Evolutionary conservation across 192 early-diverging fungal genomes (phyloP).

Genomic region (Nowakowskiella sp.): DNA sequence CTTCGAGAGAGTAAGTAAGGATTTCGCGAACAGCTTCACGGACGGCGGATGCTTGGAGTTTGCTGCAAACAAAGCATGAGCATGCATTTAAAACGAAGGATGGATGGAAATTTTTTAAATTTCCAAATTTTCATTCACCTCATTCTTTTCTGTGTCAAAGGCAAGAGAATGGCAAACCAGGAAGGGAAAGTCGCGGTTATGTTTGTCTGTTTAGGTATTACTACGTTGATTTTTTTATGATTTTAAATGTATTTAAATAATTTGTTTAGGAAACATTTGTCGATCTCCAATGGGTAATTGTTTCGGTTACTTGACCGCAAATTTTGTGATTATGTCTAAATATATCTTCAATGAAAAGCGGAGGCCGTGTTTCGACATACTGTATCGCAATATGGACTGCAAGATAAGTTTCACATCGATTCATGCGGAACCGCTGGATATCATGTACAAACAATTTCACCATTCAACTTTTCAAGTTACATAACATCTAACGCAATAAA

Average conservation of each 20-base stretch:
- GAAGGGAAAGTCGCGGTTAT: too few species aligned
- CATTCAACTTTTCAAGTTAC: not conserved
- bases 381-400: slow-evolving; percentile 50
- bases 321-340: too few species aligned
- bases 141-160: not conserved
- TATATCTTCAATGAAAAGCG: slow-evolving; percentile 29
- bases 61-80: slow-evolving; percentile 35
- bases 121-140: not conserved
- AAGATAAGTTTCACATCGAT: slow-evolving; percentile 63
- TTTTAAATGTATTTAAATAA: too few species aligned
- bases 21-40: slow-evolving; percentile 67
- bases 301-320: too few species aligned
- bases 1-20: slow-evolving; percentile 62
- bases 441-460: slow-evolving; percentile 46
- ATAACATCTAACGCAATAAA: not conserved
- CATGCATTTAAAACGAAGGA: too few species aligned
- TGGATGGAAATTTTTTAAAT: not conserved
- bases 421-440: slow-evolving; percentile 78
- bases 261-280: slow-evolving; percentile 79
- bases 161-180: too few species aligned
- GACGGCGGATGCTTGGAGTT: slow-evolving; percentile 85
- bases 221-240: too few species aligned
- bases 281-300: slow-evolving; percentile 71
- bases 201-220: too few species aligned
- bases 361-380: slow-evolving; percentile 82